Evolutionary conservation across 768 basidiomycete genomes (phyloP).

Genomic region (Phlebiopsis flavidoalba): DNA sequence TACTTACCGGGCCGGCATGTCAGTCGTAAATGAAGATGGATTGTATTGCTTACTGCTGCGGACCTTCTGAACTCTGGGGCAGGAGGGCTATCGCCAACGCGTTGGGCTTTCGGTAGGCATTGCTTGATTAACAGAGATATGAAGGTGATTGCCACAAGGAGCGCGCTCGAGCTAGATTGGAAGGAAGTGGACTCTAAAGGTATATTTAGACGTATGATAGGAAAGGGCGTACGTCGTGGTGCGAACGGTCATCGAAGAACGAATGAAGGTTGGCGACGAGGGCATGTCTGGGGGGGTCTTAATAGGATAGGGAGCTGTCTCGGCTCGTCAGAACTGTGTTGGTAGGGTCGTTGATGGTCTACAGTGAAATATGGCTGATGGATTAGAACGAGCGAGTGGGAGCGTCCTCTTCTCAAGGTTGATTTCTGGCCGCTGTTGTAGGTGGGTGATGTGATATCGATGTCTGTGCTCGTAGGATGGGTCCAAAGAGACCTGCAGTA

Average conservation of each 20-base stretch:
- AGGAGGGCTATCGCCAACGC: too few relatives aligned
- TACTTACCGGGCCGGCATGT: too few relatives aligned
- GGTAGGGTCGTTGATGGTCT: constrained; percentile 1
- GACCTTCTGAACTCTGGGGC: constrained; percentile 69
- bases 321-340: constrained; percentile 1
- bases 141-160: not conserved
- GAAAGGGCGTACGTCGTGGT: too few relatives aligned
- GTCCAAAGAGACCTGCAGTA: too few relatives aligned
- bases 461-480: not conserved
- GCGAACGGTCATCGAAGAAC: too few relatives aligned
- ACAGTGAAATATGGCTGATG: constrained; percentile 4
- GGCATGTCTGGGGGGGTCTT: not conserved
- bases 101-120: constrained; percentile 56
- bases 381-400: not conserved
- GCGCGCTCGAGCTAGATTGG: not conserved
- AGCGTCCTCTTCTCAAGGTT: not conserved
- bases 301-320: not conserved
- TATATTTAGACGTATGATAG: not conserved
- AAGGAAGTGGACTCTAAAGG: not conserved
- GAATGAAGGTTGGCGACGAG: not conserved
- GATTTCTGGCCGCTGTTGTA: not conserved
- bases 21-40: not conserved
- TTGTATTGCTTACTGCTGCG: constrained; percentile 41
- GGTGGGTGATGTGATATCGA: not conserved
- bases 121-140: constrained; percentile 40